Conservation (phyloP, 768 basidiomycete genomes). For the Fibroporia radiculosa region DNA sequence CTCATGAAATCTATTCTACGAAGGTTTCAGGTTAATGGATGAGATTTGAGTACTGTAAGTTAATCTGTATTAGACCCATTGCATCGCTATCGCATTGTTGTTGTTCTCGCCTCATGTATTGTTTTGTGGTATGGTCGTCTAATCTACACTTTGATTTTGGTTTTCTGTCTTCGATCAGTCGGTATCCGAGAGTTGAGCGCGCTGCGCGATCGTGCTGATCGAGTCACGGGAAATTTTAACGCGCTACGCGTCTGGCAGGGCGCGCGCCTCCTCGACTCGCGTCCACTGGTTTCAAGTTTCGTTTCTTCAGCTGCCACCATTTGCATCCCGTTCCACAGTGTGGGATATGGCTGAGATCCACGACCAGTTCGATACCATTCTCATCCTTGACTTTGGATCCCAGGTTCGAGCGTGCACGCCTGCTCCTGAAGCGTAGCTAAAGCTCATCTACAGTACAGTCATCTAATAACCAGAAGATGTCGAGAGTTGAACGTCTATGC, state of each 20-base stretch:
- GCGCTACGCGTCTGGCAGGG: too few species aligned
- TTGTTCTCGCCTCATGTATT: too few species aligned
- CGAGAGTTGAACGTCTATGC: conserved; percentile 97
- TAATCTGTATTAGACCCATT: background rate
- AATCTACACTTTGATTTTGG: too few species aligned
- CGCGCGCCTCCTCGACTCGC: too few species aligned
- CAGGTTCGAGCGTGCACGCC: conserved; percentile 47
- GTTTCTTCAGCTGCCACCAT: too few species aligned
- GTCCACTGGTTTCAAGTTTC: too few species aligned
- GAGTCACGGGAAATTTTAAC: too few species aligned
- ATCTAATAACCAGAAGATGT: conserved; percentile 95
- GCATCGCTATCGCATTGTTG: conserved; percentile 6
- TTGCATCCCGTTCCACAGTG: background rate
- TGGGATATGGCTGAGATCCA: conserved; percentile 79
- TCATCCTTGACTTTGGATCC: conserved; percentile 96
- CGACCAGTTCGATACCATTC: conserved; percentile 90
- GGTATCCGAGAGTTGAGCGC: too few species aligned
- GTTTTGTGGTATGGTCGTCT: too few species aligned
- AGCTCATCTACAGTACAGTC: conserved; percentile 66
- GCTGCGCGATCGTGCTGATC: too few species aligned
- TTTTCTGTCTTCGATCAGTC: too few species aligned
- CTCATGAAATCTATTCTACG: background rate
- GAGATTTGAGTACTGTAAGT: conserved; percentile 1
- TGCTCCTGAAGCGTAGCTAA: conserved; percentile 7
- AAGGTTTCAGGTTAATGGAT: background rate